Evolutionary conservation across 768 basidiomycete genomes (phyloP).

Genomic region (Lentinula raphanica): DNA sequence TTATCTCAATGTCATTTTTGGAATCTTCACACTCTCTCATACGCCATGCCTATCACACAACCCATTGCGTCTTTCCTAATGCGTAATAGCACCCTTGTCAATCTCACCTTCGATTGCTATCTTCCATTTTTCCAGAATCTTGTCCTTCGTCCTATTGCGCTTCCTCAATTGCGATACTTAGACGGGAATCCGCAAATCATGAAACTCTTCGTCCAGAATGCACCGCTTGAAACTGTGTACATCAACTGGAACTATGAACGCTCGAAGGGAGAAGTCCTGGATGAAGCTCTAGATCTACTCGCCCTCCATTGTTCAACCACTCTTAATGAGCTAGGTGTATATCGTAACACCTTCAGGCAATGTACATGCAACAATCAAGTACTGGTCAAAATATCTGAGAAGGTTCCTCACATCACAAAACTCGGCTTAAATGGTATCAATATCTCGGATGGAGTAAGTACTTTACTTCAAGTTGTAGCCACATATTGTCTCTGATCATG

Average conservation of each 20-base stretch:
- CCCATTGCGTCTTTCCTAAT: background rate
- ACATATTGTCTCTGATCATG: background rate
- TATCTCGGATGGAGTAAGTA: background rate
- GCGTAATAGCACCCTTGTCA: background rate
- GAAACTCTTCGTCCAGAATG: background rate
- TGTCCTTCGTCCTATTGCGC: background rate
- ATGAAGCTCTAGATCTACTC: background rate
- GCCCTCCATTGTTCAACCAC: background rate
- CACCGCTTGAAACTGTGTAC: background rate
- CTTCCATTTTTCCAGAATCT: background rate
- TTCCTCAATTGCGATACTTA: background rate
- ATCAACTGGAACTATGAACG: slow-evolving; percentile 1
- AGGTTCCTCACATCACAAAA: background rate
- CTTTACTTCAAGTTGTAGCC: background rate
- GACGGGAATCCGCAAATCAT: background rate
- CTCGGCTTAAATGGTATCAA: background rate
- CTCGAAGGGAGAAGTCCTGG: background rate
- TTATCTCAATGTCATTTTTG: background rate
- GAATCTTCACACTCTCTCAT: background rate
- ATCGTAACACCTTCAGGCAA: background rate
- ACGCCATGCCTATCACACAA: background rate
- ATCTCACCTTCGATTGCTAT: background rate
- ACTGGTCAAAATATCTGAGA: background rate
- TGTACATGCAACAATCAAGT: background rate
- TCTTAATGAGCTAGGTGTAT: background rate